phyloP scores from a whole-genome alignment of 1,284 basidiomycete species.

The Ganoderma meredithae region DNA sequence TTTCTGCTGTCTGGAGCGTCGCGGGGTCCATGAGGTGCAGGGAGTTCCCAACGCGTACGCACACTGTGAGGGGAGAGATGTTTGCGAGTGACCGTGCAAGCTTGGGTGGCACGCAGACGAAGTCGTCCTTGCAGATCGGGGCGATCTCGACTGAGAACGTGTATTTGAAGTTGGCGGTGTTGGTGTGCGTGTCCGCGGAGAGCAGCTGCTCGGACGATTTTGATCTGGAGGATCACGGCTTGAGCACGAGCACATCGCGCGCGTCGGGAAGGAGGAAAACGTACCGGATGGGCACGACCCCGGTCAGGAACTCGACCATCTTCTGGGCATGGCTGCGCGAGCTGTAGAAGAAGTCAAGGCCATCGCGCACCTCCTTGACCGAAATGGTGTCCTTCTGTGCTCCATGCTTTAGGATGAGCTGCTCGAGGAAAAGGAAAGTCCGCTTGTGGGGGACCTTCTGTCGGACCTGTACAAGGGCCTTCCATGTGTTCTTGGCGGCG shows the following conservation, averaged over 20 bases:
- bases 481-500: constrained; percentile 99
- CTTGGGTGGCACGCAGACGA: constrained; percentile 88
- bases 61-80: constrained; percentile 89
- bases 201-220: constrained; percentile 95
- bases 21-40: constrained; percentile 91
- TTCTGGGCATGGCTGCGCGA: constrained; percentile 92
- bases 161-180: constrained; percentile 96
- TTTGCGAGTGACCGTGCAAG: constrained; percentile 86
- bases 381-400: constrained; percentile 97
- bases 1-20: constrained; percentile 86
- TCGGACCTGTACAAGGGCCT: constrained; percentile 95
- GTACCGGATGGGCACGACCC: constrained; percentile 89
- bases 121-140: constrained; percentile 97
- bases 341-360: constrained; percentile 96
- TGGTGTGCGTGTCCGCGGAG: constrained; percentile 91
- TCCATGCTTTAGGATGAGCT: constrained; percentile 96
- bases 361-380: constrained; percentile 93
- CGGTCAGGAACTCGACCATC: constrained; percentile 95
- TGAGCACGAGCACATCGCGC: neutral
- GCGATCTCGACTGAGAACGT: constrained; percentile 98
- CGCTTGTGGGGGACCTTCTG: constrained; percentile 98
- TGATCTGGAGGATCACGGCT: constrained; percentile 56
- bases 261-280: constrained; percentile 33
- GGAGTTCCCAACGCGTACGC: constrained; percentile 91
- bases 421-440: constrained; percentile 97